A percentile compares a stretch with the other conserved stretches of the same genome.
Evolutionary conservation across 352 stramenopile genomes (phyloP).

Genomic region (Phytopythium oedochilum): DNA sequence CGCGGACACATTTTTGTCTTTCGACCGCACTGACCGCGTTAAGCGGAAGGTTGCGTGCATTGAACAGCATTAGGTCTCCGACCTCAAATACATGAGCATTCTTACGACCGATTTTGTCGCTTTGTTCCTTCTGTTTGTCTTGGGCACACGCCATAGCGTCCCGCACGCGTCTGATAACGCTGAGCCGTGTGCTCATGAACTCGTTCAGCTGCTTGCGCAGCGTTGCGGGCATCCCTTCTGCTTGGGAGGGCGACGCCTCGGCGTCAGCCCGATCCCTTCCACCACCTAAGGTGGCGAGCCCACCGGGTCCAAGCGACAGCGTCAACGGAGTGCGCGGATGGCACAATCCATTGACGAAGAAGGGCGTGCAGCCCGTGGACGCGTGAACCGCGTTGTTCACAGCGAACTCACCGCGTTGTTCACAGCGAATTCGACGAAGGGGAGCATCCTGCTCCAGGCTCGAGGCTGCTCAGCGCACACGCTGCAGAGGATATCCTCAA

Average conservation of each 20-base stretch:
- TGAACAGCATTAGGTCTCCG: conserved; percentile 13
- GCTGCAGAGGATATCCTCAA: conserved; percentile 13
- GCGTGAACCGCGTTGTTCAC: conserved; percentile 23
- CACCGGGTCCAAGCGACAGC: too few species aligned
- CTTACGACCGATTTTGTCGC: conserved; percentile 6
- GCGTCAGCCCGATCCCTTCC: too few species aligned
- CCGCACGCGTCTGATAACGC: conserved; percentile 10
- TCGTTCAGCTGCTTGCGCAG: conserved; percentile 7
- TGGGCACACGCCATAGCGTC: conserved; percentile 13
- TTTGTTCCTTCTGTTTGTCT: conserved; percentile 14
- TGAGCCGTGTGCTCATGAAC: conserved; percentile 6
- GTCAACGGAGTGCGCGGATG: too few species aligned
- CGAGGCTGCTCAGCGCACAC: conserved; percentile 8
- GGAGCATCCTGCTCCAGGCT: conserved; percentile 9
- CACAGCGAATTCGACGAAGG: conserved; percentile 21
- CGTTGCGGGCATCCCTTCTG: background rate
- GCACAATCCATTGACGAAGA: conserved; percentile 16
- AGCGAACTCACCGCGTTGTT: too few species aligned
- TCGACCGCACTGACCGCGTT: conserved; percentile 9
- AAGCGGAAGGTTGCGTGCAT: conserved; percentile 11
- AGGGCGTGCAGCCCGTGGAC: conserved; percentile 14
- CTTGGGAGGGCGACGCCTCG: too few species aligned
- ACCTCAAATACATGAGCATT: conserved; percentile 10
- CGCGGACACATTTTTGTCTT: conserved; percentile 14
- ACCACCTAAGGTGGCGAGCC: too few species aligned